Conservation (phyloP, 2,329 filamentous ascomycete species). For the Fusarium sp. region DNA sequence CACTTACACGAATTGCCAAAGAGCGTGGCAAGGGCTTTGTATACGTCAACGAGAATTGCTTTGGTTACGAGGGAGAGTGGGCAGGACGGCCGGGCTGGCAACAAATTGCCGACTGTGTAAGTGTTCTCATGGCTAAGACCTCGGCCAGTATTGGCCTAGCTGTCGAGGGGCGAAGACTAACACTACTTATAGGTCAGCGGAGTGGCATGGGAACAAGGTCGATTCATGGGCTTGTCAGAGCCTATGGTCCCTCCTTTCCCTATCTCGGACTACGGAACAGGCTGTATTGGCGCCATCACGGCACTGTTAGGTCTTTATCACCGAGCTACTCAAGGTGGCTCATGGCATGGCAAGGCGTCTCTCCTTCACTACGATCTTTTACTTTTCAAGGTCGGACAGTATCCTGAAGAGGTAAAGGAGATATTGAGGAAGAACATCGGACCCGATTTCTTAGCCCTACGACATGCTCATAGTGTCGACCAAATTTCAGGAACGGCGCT, state of each 20-base stretch:
- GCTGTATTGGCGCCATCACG: slow-evolving; percentile 78
- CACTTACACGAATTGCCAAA: slow-evolving; percentile 66
- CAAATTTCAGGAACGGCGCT: slow-evolving; percentile 74
- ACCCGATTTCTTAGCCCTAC: slow-evolving; percentile 68
- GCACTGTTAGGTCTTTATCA: slow-evolving; percentile 75
- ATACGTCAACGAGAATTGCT: slow-evolving; percentile 80
- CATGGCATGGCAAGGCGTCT: slow-evolving; percentile 75
- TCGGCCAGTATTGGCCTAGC: too few relatives aligned
- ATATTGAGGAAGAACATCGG: slow-evolving; percentile 65
- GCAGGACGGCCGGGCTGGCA: slow-evolving; percentile 77
- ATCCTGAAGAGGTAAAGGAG: slow-evolving; percentile 67
- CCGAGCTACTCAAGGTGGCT: slow-evolving; percentile 74
- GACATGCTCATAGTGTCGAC: slow-evolving; percentile 75
- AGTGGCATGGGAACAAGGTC: slow-evolving; percentile 73
- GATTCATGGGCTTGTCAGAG: slow-evolving; percentile 72
- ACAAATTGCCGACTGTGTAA: slow-evolving; percentile 76
- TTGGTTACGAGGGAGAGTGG: slow-evolving; percentile 74
- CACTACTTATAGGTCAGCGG: slow-evolving; percentile 62
- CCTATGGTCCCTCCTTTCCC: slow-evolving; percentile 77
- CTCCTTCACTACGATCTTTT: slow-evolving; percentile 79
- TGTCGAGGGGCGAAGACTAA: neutral
- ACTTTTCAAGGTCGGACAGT: slow-evolving; percentile 72
- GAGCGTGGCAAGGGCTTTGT: slow-evolving; percentile 73
- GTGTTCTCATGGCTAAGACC: neutral
- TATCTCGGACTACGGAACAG: slow-evolving; percentile 78